phyloP scores from a whole-genome alignment of 768 basidiomycete genomes.

The Tricholoma bakamatsutake region DNA sequence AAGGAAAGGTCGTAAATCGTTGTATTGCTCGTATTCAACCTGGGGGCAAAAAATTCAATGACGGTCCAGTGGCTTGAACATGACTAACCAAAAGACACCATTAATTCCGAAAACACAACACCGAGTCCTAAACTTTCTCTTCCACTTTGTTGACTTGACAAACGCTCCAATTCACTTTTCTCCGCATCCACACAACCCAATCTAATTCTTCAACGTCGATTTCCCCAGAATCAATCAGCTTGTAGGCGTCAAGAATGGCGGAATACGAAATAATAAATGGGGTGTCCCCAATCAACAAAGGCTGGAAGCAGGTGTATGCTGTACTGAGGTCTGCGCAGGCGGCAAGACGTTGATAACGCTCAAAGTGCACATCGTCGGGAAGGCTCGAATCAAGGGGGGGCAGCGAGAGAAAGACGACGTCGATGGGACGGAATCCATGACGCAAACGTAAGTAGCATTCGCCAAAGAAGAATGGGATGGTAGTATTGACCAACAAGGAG shows the following conservation, averaged over 20 bases:
- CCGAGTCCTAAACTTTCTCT: slow-evolving; percentile 17
- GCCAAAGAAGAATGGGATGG: slow-evolving; percentile 26
- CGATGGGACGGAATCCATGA: slow-evolving; percentile 25
- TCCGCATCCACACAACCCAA: slow-evolving; percentile 25
- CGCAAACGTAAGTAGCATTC: slow-evolving; percentile 26
- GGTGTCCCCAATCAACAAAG: slow-evolving; percentile 24
- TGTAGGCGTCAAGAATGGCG: slow-evolving; percentile 24
- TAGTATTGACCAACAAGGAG: slow-evolving; percentile 22
- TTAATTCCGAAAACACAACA: neutral
- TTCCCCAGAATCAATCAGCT: slow-evolving; percentile 16
- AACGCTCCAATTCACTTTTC: slow-evolving; percentile 18
- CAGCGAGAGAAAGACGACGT: slow-evolving; percentile 24
- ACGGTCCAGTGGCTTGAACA: neutral
- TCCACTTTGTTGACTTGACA: slow-evolving; percentile 27
- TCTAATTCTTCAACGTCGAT: slow-evolving; percentile 24
- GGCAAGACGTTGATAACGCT: slow-evolving; percentile 20
- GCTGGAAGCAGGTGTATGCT: slow-evolving; percentile 22
- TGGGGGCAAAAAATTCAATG: neutral
- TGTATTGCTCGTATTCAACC: neutral
- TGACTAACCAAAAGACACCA: neutral
- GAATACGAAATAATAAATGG: slow-evolving; percentile 24
- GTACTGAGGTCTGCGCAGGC: slow-evolving; percentile 21
- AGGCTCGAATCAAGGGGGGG: slow-evolving; percentile 9
- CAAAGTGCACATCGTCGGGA: slow-evolving; percentile 14
- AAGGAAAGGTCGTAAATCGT: neutral